phyloP scores from a whole-genome alignment of 1,139 yeast genomes.

The Suhomyces bolitotheri region DNA sequence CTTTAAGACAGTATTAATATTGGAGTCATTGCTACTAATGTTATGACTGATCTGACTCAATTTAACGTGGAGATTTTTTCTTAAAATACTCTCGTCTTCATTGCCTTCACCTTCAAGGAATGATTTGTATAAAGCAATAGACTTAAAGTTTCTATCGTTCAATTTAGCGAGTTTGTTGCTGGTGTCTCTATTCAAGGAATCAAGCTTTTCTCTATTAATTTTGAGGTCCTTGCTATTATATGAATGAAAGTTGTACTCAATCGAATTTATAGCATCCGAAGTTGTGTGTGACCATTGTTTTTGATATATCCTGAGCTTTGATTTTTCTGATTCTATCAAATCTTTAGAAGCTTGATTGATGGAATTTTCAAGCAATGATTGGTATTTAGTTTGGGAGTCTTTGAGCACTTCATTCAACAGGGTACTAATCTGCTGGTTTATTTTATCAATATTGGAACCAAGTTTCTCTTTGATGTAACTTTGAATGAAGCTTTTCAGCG shows the following conservation, averaged over 20 bases:
- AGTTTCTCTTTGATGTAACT: conserved; percentile 10
- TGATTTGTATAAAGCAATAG: conserved; percentile 1
- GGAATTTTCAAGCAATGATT: conserved; percentile 11
- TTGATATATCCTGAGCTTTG: conserved; percentile 8
- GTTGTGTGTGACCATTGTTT: conserved; percentile 12
- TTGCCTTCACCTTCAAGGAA: conserved; percentile 6
- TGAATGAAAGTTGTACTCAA: conserved; percentile 8
- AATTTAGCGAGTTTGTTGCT: conserved; percentile 5
- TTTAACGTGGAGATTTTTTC: conserved; percentile 2
- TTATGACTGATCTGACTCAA: conserved; percentile 12
- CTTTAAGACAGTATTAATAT: conserved; percentile 10
- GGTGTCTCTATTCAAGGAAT: conserved; percentile 7
- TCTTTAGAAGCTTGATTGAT: conserved; percentile 10
- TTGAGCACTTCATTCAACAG: conserved; percentile 3
- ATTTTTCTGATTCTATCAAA: conserved; percentile 12
- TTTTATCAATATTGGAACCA: neutral
- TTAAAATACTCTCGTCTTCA: conserved; percentile 1
- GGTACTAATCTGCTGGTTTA: conserved; percentile 4
- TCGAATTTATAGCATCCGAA: conserved; percentile 4
- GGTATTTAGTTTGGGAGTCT: conserved; percentile 6
- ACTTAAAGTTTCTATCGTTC: conserved; percentile 3
- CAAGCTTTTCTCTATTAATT: conserved; percentile 3
- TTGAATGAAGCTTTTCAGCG: conserved; percentile 4
- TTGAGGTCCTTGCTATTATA: conserved; percentile 7
- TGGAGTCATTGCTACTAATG: conserved; percentile 14